Base-by-base conservation (phyloP, 352 stramenopile species). In the Phytophthora pseudosyringae region DNA sequence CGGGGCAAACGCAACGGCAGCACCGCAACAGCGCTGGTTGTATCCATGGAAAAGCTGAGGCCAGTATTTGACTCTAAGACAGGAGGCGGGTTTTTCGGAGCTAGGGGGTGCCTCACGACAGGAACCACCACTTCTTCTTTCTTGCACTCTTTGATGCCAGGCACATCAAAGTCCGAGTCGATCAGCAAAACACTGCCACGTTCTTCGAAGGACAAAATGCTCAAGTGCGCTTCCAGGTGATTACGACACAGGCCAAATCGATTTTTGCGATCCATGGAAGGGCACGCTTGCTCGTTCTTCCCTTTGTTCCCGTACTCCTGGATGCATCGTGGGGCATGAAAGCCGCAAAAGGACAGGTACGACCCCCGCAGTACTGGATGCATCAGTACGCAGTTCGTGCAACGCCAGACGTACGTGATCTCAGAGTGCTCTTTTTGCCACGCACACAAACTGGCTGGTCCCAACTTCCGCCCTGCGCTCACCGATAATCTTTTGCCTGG, bases 201-300 rank as follows among this genome's bases (percentile, higher is more conserved):
- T n/a, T 68, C 62, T 54, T 91, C 78, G 43, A 78, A 88, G 13
- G 51, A 59, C n/a, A 88, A 53, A 11, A 58, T 76, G 46, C 69
- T 90, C 35, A 91, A 54, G 25, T 89, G 70, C 3, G 82, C 79
- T 65, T 90, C 82, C 9, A 90, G 46, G 46, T 91, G 85, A 56
- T 91, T 90, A 18, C 81, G 78, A 25, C 85, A 93, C 63, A 93
- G 73, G 0, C 85, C 85, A 67, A 89, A 88, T 0, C 48, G 35
- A 39, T 91, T 93, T 21, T 75, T 73, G 8, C 72, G 78, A 7
- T 86, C 76, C 11, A 93, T 85, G 0, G 59, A 3, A 4, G 79
- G 71, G 46, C 85, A 93, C 9, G 25, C 1, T 46, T 59, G 60
- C 21, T 54, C 59, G 31, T 68, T 79, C 18, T 64, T 76, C 21